Base-by-base conservation (phyloP, 257 asterid species). In the Datura wrightii region DNA sequence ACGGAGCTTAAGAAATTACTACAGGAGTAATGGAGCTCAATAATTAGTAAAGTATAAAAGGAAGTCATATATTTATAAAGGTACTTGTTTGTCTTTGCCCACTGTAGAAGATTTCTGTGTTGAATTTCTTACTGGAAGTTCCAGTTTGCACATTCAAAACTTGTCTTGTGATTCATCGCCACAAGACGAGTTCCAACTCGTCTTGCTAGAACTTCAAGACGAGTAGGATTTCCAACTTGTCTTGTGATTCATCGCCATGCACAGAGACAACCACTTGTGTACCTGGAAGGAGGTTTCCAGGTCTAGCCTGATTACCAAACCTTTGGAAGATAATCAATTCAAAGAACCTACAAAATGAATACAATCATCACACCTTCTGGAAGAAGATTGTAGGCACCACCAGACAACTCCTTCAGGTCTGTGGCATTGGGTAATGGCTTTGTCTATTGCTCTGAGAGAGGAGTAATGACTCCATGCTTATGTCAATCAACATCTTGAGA, bases 391-490 rank as follows among this genome's bases (percentile, higher is more conserved):
- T 91, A 85, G 80, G 98, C 98, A 87, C 98, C 97, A 82, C 92
- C 87, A 41, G 96, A 88, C 83, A 96, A 85, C 87, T 94, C 98
- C 90, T 92, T 90, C 83, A 91, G 92, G 83, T 92, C 98, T 81
- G 94, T 60, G 82, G 95, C 98, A 62, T 93, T 86, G 83, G 98
- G 95, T 63, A 96, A 84, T 24, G 31, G 31, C 31, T 24, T 24
- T 24, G 31, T 24, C 31, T 0, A 24, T 24, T 24, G 31, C 31
- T 94, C 98, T 0, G 98, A 91, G 58, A 97, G 85, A 74, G 99
- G 98, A 86, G 96, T 86, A 89, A 93, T 94, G 69, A 96, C 95
- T 89, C 98, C 98, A 96, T 93, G 88, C 98, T 94, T 50, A 93
- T 85, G 83, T 94, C 98, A 85, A 96, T 87, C 94, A 95, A 84